phyloP scores from a whole-genome alignment of 2,329 filamentous ascomycete species.

The Fusarium pseudograminearum region DNA sequence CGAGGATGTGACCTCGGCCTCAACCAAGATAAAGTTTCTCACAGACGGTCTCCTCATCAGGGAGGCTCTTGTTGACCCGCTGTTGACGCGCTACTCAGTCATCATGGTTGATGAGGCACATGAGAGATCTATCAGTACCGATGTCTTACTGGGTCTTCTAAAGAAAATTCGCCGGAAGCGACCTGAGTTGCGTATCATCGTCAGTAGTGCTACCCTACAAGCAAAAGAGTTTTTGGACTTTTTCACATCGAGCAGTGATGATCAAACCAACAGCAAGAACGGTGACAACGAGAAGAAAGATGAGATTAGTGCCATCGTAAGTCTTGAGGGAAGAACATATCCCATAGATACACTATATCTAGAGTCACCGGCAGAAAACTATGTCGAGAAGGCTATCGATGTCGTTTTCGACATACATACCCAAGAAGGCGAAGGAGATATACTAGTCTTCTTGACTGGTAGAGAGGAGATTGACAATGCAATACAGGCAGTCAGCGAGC shows the following conservation, averaged over 20 bases:
- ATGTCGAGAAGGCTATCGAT: conserved; percentile 83
- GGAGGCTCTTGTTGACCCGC: conserved; percentile 91
- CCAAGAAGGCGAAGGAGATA: conserved; percentile 83
- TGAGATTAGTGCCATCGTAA: conserved; percentile 71
- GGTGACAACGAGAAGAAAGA: conserved; percentile 49
- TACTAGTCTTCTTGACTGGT: conserved; percentile 91
- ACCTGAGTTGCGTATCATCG: conserved; percentile 84
- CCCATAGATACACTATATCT: conserved; percentile 90
- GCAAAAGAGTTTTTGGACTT: conserved; percentile 87
- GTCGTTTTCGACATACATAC: conserved; percentile 90
- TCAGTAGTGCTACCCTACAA: conserved; percentile 94
- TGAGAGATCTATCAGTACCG: conserved; percentile 91
- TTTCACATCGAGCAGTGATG: conserved; percentile 66
- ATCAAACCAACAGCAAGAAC: conserved; percentile 46
- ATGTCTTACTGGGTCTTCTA: conserved; percentile 87
- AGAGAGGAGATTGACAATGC: conserved; percentile 90
- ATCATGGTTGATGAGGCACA: conserved; percentile 99
- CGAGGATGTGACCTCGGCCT: conserved; percentile 88
- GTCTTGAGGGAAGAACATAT: conserved; percentile 87
- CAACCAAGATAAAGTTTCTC: conserved; percentile 92
- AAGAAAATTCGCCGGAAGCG: conserved; percentile 89
- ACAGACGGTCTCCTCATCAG: conserved; percentile 92
- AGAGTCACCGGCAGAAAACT: conserved; percentile 82
- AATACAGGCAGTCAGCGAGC: conserved; percentile 82
- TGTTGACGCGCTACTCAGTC: conserved; percentile 90